phyloP scores from a whole-genome alignment of 1,284 basidiomycete genomes.

The Tilletia walkeri region DNA sequence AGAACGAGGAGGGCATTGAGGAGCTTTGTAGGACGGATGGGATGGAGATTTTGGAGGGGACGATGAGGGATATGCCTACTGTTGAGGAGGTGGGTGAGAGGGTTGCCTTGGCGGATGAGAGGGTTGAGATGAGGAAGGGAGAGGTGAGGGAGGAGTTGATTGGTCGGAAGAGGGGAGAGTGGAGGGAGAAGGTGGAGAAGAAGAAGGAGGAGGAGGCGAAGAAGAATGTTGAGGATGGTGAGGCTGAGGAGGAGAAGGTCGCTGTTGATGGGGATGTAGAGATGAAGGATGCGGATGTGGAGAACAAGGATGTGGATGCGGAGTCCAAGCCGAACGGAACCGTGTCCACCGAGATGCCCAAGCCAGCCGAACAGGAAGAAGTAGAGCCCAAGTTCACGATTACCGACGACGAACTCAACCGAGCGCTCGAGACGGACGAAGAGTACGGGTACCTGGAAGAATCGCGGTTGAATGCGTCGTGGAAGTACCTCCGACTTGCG shows the following conservation, averaged over 20 bases:
- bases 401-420: neutral
- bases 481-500: conserved; percentile 10
- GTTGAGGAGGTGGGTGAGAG: conserved; percentile 36
- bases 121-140: neutral
- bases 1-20: conserved; percentile 42
- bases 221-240: conserved; percentile 28
- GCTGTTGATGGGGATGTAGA: conserved; percentile 17
- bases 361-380: neutral
- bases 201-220: conserved; percentile 34
- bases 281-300: conserved; percentile 3
- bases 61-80: conserved; percentile 34
- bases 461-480: neutral
- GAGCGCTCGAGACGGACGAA: neutral
- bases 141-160: conserved; percentile 25
- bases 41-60: conserved; percentile 45
- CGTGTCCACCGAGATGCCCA: neutral
- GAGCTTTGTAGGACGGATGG: conserved; percentile 44
- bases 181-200: conserved; percentile 18
- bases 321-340: neutral
- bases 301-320: neutral
- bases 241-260: conserved; percentile 2
- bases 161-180: conserved; percentile 31
- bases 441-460: conserved; percentile 2
- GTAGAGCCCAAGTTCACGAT: neutral
- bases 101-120: conserved; percentile 19